These are phyloP conservation scores for Myxozyma nipponensis DNA, from an alignment of 805 yeast genomes.

Conservation along the genomic window DNA sequence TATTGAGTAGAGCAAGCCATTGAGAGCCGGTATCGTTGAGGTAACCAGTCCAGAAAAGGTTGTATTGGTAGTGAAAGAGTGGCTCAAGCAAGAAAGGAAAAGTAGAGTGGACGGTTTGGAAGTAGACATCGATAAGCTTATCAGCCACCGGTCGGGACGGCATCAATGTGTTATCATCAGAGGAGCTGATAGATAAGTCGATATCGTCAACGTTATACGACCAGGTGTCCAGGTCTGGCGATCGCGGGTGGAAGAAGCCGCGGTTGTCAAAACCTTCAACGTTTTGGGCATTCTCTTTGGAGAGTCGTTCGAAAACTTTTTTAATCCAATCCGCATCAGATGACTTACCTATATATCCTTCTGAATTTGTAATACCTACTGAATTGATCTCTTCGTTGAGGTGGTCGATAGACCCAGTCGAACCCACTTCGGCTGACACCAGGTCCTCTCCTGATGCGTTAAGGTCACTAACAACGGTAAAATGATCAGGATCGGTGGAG, in stretches of 20 bases:
- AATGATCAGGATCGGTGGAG: too few species aligned
- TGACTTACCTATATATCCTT: conserved; percentile 19
- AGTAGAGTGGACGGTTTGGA: conserved; percentile 19
- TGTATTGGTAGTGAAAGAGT: conserved; percentile 17
- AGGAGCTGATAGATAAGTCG: too few species aligned
- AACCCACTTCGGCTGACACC: conserved; percentile 23
- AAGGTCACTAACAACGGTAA: too few species aligned
- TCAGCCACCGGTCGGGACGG: too few species aligned
- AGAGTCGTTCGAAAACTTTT: too few species aligned
- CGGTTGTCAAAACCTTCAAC: too few species aligned
- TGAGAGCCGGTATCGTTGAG: conserved; percentile 12
- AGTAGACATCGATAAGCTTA: too few species aligned
- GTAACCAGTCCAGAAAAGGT: conserved; percentile 16
- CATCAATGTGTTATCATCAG: too few species aligned
- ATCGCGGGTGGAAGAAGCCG: too few species aligned
- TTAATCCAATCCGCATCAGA: conserved; percentile 20
- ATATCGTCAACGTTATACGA: too few species aligned
- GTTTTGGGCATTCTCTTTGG: too few species aligned
- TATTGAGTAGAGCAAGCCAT: conserved; percentile 19
- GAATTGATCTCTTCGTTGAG: conserved; percentile 22
- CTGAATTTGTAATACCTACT: conserved; percentile 15
- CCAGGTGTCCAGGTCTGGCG: too few species aligned
- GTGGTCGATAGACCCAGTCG: conserved; percentile 21
- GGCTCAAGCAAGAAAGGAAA: conserved; percentile 23
- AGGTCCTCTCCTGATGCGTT: conserved; percentile 20